Percentiles rank a stretch among this genome's conserved stretches.
phyloP scores from a whole-genome alignment of 495 filamentous ascomycete genomes.

The Penicillium ochrochloron region DNA sequence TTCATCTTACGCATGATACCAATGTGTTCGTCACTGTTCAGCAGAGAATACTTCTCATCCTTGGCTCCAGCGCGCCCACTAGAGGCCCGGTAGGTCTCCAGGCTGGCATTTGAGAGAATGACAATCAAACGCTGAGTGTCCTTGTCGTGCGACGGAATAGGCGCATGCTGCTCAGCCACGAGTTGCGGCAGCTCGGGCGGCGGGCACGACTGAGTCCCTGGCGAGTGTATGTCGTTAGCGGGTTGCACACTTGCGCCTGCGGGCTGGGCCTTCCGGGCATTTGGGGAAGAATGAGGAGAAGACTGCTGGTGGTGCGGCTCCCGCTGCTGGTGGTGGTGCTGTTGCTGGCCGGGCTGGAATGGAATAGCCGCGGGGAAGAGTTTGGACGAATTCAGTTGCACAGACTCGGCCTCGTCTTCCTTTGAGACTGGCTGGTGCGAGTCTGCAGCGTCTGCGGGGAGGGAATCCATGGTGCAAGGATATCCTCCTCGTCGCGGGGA shows the following conservation, averaged over 20 bases:
- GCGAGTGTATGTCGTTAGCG: slow-evolving; percentile 30
- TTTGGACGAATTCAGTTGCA: slow-evolving; percentile 3
- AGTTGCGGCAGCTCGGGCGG: slow-evolving; percentile 88
- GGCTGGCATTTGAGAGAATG: slow-evolving; percentile 93
- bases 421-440: neutral
- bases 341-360: slow-evolving; percentile 2
- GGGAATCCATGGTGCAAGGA: slow-evolving; percentile 3
- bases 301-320: neutral
- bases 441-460: slow-evolving; percentile 4
- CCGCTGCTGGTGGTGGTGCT: neutral
- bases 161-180: slow-evolving; percentile 86
- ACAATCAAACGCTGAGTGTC: slow-evolving; percentile 90
- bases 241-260: slow-evolving; percentile 16
- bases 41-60: slow-evolving; percentile 92
- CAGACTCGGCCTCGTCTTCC: neutral
- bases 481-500: slow-evolving; percentile 2
- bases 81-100: slow-evolving; percentile 93
- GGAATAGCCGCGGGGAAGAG: slow-evolving; percentile 5
- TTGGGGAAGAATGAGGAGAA: slow-evolving; percentile 4
- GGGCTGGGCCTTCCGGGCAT: slow-evolving; percentile 2
- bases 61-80: slow-evolving; percentile 68
- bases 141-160: slow-evolving; percentile 85
- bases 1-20: slow-evolving; percentile 99
- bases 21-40: slow-evolving; percentile 99
- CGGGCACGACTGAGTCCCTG: slow-evolving; percentile 91